Evolutionary conservation across 176 grass and related monocot species (phyloP).

Genomic region (Cenchrus americanus): DNA sequence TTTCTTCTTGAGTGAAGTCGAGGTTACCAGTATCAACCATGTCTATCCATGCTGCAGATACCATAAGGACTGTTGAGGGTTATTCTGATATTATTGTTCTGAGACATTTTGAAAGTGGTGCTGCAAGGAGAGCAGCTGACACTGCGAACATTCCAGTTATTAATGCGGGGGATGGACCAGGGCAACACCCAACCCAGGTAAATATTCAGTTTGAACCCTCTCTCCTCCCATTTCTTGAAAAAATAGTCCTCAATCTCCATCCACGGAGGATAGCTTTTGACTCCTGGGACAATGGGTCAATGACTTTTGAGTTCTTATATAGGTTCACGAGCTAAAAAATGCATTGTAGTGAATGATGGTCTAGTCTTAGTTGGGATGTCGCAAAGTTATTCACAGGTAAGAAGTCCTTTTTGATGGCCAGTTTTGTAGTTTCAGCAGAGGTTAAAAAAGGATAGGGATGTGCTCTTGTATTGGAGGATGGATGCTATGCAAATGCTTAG

Average conservation of each 20-base stretch:
- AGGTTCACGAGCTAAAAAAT: not conserved
- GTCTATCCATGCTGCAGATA: constrained; percentile 62
- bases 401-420: not conserved
- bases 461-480: not conserved
- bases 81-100: constrained; percentile 88
- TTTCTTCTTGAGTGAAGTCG: not conserved
- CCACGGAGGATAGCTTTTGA: not conserved
- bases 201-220: constrained; percentile 22
- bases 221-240: not conserved
- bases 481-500: not conserved
- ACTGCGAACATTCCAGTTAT: constrained; percentile 78
- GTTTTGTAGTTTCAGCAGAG: not conserved
- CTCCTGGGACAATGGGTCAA: not conserved
- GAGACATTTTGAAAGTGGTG: constrained; percentile 93
- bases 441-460: not conserved
- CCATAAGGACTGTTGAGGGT: constrained; percentile 86
- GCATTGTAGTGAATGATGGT: constrained; percentile 13
- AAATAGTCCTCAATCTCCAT: not conserved
- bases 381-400: not conserved
- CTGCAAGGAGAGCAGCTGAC: constrained; percentile 70
- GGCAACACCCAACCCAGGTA: constrained; percentile 90
- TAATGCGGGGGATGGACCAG: constrained; percentile 89
- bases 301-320: not conserved
- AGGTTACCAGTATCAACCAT: constrained; percentile 14
- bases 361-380: not conserved